These are phyloP conservation scores for Trichocomaceae sp. DNA, from an alignment of 2,329 filamentous ascomycete species.

Conservation along the genomic window DNA sequence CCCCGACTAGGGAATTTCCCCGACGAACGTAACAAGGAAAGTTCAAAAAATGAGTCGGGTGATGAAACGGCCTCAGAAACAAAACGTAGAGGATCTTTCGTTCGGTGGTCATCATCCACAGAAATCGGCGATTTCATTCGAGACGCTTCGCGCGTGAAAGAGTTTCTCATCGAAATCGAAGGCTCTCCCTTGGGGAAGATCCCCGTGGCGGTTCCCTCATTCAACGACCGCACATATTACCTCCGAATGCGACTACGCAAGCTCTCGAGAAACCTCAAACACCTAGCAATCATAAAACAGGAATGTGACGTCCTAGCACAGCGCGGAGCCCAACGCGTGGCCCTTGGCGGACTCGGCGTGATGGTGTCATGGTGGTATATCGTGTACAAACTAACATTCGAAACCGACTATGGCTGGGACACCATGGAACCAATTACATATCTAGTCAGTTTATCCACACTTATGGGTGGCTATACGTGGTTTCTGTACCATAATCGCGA, in stretches of 20 bases:
- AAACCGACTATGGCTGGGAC: slow-evolving; percentile 79
- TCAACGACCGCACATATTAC: slow-evolving; percentile 86
- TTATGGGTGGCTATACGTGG: slow-evolving; percentile 89
- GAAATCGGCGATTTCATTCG: slow-evolving; percentile 93
- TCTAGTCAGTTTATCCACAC: slow-evolving; percentile 73
- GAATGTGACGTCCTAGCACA: slow-evolving; percentile 76
- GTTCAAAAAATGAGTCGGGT: slow-evolving; percentile 28
- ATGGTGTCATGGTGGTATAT: slow-evolving; percentile 73
- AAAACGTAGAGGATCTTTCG: slow-evolving; percentile 54
- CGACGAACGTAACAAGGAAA: neutral
- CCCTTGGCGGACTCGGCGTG: slow-evolving; percentile 68
- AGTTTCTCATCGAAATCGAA: slow-evolving; percentile 79
- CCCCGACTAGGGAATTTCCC: slow-evolving; percentile 13
- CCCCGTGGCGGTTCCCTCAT: slow-evolving; percentile 74
- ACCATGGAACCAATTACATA: slow-evolving; percentile 88
- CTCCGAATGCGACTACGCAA: slow-evolving; percentile 69
- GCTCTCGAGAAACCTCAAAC: slow-evolving; percentile 60
- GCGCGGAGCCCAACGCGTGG: slow-evolving; percentile 68
- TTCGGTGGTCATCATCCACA: slow-evolving; percentile 80
- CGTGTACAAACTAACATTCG: slow-evolving; percentile 63
- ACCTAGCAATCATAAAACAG: slow-evolving; percentile 66
- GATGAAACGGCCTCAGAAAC: slow-evolving; percentile 24
- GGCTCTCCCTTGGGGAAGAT: slow-evolving; percentile 59
- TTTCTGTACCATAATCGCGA: slow-evolving; percentile 90
- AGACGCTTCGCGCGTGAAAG: slow-evolving; percentile 74